Base-by-base conservation (phyloP, 441 rosid species). In the Gossypium aridum region DNA sequence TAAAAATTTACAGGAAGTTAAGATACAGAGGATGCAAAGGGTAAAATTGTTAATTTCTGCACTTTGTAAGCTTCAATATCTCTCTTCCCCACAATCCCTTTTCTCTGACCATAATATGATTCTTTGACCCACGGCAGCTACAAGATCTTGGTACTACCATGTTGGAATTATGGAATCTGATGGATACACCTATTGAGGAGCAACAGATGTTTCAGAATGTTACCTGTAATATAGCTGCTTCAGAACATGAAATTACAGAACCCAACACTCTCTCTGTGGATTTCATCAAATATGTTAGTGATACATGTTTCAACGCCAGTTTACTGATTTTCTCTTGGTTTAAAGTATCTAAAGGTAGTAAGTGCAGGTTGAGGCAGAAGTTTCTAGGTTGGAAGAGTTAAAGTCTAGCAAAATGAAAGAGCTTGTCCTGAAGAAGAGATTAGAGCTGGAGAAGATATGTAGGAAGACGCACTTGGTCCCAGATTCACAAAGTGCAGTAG, bases 341-440 rank as follows among this genome's bases (percentile, higher is more conserved):
- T n/a, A n/a, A n/a, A n/a, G n/a, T n/a, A n/a, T n/a, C n/a, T n/a
- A n/a, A n/a, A n/a, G n/a, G n/a, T n/a, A n/a, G n/a, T n/a, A n/a
- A 72, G 71, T 82, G 71, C 87, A 96, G 98, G 97, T 94, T 62
- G 96, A 88, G 80, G 87, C 86, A 71, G 99, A 96, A 85, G 99
- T 96, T 74, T 80, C 84, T 10, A 89, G 96, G 57, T 79, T 96
- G 84, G 99, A 96, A 77, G 91, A 86, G 86, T 79, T 96, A 69
- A 96, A 96, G 81, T 76, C 92, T 45, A 94, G 98, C 89, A 96
- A 89, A 90, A 92, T 94, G 99, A 94, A 89, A 84, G 99, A 96
- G 75, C 97, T 94, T 83, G 98, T 96, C 59, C 77, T 90, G 76
- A 96, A 96, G 89, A 96, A 96, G 83, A 88, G 89, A 77, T 80